These are phyloP conservation scores for Clarkia xantiana DNA, from an alignment of 345 rosid genomes.

Conservation along the genomic window DNA sequence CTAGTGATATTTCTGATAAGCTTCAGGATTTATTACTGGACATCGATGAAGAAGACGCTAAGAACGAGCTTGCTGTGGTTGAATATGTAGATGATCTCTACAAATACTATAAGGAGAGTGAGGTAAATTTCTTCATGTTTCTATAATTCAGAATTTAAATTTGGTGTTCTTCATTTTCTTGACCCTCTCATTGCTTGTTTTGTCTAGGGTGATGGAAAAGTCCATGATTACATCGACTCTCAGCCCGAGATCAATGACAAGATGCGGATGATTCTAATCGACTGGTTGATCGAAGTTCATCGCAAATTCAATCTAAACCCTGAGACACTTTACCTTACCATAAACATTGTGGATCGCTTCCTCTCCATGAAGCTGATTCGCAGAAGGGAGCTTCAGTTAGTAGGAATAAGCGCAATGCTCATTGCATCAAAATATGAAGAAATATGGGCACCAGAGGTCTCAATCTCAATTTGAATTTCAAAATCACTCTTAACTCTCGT, in stretches of 20 bases:
- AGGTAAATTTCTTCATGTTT: constrained; percentile 18
- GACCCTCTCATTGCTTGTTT: neutral
- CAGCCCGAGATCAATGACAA: constrained; percentile 64
- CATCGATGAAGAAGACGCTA: constrained; percentile 55
- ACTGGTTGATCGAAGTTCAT: constrained; percentile 85
- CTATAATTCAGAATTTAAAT: neutral
- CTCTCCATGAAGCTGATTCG: constrained; percentile 44
- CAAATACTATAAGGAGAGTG: constrained; percentile 50
- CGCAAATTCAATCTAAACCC: constrained; percentile 69
- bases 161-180: neutral
- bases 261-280: constrained; percentile 77
- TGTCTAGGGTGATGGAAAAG: constrained; percentile 37
- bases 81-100: constrained; percentile 92
- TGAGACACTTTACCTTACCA: constrained; percentile 71
- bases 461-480: neutral
- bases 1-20: constrained; percentile 30
- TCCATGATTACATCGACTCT: constrained; percentile 45
- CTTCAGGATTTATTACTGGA: constrained; percentile 20
- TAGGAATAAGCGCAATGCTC: constrained; percentile 82
- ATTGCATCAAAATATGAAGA: constrained; percentile 93
- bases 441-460: constrained; percentile 91
- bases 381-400: constrained; percentile 63
- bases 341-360: constrained; percentile 68
- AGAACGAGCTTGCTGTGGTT: constrained; percentile 58
- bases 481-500: neutral